phyloP scores from a whole-genome alignment of 176 grass and related monocot species.

The Musa itinerans region DNA sequence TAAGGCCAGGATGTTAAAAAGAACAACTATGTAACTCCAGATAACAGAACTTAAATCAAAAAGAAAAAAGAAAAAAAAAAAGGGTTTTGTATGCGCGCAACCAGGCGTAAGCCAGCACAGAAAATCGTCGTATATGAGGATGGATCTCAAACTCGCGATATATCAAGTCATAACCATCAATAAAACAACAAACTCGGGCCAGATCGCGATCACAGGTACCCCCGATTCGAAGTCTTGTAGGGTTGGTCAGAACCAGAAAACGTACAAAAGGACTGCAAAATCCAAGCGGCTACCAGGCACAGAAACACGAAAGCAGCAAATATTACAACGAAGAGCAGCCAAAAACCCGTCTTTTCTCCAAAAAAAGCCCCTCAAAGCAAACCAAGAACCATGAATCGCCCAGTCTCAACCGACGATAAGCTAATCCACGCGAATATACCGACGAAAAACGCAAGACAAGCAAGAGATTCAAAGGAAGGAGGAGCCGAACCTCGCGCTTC shows the following conservation, averaged over 20 bases:
- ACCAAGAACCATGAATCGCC: not conserved
- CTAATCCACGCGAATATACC: not conserved
- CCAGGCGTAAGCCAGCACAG: no score
- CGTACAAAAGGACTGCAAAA: no score
- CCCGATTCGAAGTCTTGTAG: not conserved
- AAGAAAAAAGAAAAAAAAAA: no score
- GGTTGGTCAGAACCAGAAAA: no score
- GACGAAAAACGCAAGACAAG: not conserved
- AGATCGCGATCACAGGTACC: not conserved
- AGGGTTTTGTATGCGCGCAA: no score
- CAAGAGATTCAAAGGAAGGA: not conserved
- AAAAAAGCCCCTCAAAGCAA: not conserved
- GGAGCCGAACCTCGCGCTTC: conserved; percentile 19
- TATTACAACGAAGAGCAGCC: not conserved
- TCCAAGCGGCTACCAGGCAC: no score
- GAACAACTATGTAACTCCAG: no score
- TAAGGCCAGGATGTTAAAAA: no score
- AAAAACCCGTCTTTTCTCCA: conserved; percentile 24
- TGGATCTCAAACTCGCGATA: not conserved
- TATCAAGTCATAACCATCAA: no score
- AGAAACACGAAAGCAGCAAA: conserved; percentile 5
- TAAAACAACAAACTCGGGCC: not conserved
- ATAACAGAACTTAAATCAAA: no score
- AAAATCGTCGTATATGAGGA: not conserved
- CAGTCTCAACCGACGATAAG: not conserved